These are phyloP conservation scores for Axilococcus clingmanii DNA, from an alignment of 139 green algal species.

Conservation along the genomic window DNA sequence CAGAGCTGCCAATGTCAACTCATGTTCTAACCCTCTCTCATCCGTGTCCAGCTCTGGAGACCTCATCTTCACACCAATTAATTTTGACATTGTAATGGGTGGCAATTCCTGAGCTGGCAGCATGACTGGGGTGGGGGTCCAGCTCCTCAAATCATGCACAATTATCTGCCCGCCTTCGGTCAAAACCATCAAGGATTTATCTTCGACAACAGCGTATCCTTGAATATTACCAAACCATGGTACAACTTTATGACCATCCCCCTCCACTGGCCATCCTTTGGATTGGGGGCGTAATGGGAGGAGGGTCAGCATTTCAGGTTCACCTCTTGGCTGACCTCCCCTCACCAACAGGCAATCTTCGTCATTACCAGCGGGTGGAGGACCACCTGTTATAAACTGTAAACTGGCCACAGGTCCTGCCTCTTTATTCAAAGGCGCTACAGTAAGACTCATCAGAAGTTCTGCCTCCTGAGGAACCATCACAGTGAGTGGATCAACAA, in stretches of 20 bases:
- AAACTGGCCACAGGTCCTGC: slow-evolving; percentile 25
- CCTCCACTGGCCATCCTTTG: neutral
- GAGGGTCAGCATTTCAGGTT: slow-evolving; percentile 53
- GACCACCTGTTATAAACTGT: slow-evolving; percentile 25
- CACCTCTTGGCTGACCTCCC: slow-evolving; percentile 42
- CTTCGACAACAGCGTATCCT: slow-evolving; percentile 18
- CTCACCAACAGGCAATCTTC: slow-evolving; percentile 49
- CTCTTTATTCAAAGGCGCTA: slow-evolving; percentile 6
- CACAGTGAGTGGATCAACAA: slow-evolving; percentile 2
- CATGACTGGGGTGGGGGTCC: slow-evolving; percentile 35
- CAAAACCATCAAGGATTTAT: slow-evolving; percentile 48
- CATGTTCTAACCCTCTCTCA: too few species aligned
- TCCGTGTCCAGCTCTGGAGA: too few species aligned
- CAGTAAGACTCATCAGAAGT: slow-evolving; percentile 20
- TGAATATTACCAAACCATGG: slow-evolving; percentile 61
- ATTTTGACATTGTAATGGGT: slow-evolving; percentile 14
- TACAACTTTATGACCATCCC: slow-evolving; percentile 14
- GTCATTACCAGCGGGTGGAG: too few species aligned
- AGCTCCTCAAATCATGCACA: slow-evolving; percentile 40
- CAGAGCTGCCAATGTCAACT: neutral
- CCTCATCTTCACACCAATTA: slow-evolving; percentile 18
- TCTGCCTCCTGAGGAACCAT: slow-evolving; percentile 3
- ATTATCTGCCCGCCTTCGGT: slow-evolving; percentile 63
- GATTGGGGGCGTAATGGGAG: slow-evolving; percentile 32
- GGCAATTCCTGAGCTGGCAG: slow-evolving; percentile 43